Evolutionary conservation across 257 asterid species (phyloP).

Genomic region (Anisodus acutangulus): DNA sequence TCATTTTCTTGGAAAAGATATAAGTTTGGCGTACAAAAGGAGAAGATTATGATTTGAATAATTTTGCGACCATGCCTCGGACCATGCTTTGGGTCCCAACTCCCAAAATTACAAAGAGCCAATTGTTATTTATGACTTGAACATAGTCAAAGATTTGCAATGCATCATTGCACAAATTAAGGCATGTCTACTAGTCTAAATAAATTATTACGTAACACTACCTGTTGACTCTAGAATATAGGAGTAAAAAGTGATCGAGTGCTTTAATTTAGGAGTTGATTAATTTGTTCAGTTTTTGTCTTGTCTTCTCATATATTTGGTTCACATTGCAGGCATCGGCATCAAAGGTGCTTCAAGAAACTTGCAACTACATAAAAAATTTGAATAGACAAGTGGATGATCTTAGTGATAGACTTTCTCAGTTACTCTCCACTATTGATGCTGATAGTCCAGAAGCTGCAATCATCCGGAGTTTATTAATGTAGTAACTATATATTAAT

Average conservation of each 20-base stretch:
- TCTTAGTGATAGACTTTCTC: conserved; percentile 87
- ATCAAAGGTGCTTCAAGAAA: conserved; percentile 85
- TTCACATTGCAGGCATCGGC: conserved; percentile 67
- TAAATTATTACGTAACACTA: conserved; percentile 4
- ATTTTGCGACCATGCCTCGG: conserved; percentile 27
- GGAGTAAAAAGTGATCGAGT: not conserved
- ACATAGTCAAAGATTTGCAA: conserved; percentile 26
- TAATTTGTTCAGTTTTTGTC: not conserved
- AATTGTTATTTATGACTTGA: not conserved
- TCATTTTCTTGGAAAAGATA: conserved; percentile 26
- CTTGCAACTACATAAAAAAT: conserved; percentile 86
- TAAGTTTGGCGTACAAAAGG: conserved; percentile 2
- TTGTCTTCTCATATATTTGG: not conserved
- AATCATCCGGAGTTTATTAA: conserved; percentile 76
- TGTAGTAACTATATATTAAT: not conserved
- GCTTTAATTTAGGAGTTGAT: not conserved
- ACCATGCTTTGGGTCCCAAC: conserved; percentile 31
- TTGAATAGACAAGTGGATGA: conserved; percentile 90
- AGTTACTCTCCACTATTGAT: conserved; percentile 76
- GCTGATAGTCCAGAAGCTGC: conserved; percentile 94
- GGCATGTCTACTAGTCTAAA: conserved; percentile 22
- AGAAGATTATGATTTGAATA: conserved; percentile 24
- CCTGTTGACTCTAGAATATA: conserved; percentile 10
- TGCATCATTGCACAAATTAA: conserved; percentile 29
- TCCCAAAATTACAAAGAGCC: not conserved